Evolutionary conservation across 768 basidiomycete genomes (phyloP), one percentile per base, ranked within the genome.

Genomic region (Dioszegia crocea): DNA sequence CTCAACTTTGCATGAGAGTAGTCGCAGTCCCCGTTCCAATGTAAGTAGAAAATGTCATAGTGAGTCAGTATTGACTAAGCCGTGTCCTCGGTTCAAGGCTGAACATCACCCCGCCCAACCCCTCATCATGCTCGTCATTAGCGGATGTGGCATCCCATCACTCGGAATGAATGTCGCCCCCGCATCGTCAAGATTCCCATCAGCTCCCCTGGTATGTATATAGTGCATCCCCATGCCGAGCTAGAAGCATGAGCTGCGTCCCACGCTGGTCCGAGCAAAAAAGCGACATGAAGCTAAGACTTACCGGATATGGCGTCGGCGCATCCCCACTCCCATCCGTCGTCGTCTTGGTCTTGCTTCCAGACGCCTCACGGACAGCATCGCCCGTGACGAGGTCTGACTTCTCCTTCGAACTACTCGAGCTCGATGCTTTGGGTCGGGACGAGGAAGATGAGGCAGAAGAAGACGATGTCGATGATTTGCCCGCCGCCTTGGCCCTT

Each of bases 201-300:
- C 55, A 11, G 41, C 46, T 8, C 46, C 56, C n/a, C 56, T 36
- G 10, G 62, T 57, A 46, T 68, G 64, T 46, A 74, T 74, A 39
- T 74, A 74, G 36, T 69, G 65, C 69, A 74, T 67, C 16, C 69
- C 69, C 39, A 71, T 63, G 2, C 67, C 67, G 24, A 64, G 23
- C 54, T 43, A 19, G 6, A 23, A 31, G 31, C 8, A 33, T 33
- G 8, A 33, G 33, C 33, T 33, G 14, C 33, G 33, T 14, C 33
- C 14, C 33, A 6, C 14, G 6, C 33, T 33, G 33, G 14, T 14
- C 33, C 6, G 33, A 33, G 8, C 33, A 33, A 6, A 33, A 6
- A 6, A 6, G 14, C 33, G 33, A 14, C 8, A 33, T 24, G 39
- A 12, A 26, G 27, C 8, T 19, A 12, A 19, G 10, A 16, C 61